Base-by-base conservation (phyloP, 257 asterid species). In the Ilex aquifolium region DNA sequence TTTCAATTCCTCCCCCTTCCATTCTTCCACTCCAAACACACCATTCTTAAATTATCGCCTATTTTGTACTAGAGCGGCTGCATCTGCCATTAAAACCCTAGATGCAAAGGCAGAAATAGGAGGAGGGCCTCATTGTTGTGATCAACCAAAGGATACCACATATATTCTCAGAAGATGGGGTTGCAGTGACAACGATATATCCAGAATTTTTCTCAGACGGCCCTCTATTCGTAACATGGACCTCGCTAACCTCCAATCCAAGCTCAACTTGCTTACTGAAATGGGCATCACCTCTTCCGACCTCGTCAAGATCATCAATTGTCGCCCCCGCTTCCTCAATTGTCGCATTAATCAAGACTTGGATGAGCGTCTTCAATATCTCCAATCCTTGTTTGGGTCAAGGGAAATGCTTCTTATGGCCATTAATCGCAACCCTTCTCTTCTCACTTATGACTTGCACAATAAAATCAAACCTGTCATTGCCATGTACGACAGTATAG, bases 321-420 rank as follows among this genome's bases (percentile, higher is more conserved):
- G 92, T 48, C 95, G 92, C 36, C 96, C 95, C 12, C 88, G 90
- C 14, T 80, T 88, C 63, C 90, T 88, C 67, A 71, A 65, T 79
- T 72, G 76, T 69, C 77, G 75, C 32, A 76, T 82, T 73, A 80
- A 79, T 62, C 53, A 58, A 14, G 51, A 59, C 46, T 74, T 82
- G 48, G 68, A 74, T 39, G 92, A 86, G 55, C 86, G 95, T 61
- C 80, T 88, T 31, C 73, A 69, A 16, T 84, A 75, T 67, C 79
- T 88, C 9, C 76, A 73, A 59, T 59, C 55, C 52, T 32, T 86
- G 69, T 88, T 82, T 72, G 88, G 85, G 57, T 82, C 92, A 5
- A 73, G 65, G 72, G 80, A 86, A 61, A 64, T 76, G 54, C 81
- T 89, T 46, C 74, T 75, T 56, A 86, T 82, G 78, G 88, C 94